Evolutionary conservation across 345 rosid species (phyloP), one percentile per base, ranked within the genome.

Genomic region (Lepidium aucheri): DNA sequence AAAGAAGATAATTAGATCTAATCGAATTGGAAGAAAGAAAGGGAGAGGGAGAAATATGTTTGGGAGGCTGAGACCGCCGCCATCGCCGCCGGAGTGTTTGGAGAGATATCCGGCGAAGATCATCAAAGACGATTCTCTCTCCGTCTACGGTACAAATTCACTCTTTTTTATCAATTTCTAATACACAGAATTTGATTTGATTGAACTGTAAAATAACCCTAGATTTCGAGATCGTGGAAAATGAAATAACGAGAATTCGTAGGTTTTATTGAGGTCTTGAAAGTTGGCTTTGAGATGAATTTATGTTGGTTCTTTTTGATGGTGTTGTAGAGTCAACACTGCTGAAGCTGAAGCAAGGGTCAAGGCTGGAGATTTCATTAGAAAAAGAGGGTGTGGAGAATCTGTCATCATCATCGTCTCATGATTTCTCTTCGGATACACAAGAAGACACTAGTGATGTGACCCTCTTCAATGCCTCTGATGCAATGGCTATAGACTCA

Each of bases 121-220:
- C 70, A 74, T 86, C 82, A 91, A 85, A 69, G 86, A 80, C 74
- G 92, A 89, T 77, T 79, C 84, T 66, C 83, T 92, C 80, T 92
- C 98, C 74, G 61, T 92, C 63, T 92, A 84, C 79, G 98, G 94
- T 86, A 79, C 35, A 22, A 10, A 4, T 49, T 17, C 32, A 12
- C 68, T n/a, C 4, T 20, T 35, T 39, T 9, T 30, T 17, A 26
- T 34, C 5, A 1, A 26, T 35, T 11, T 45, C 47, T n/a, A n/a
- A 60, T 17, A n/a, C 1, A 17, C 1, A 7, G 2, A 32, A 8
- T 32, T 12, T 15, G 13, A 35, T 63, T 52, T 40, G 16, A 2
- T 11, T 61, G 30, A 12, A 32, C 20, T 12, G 2, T 8, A 2
- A 12, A 5, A 12, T n/a, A 34, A 59, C 35, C 24, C 18, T 54